These are phyloP conservation scores for Fusarium xyrophilum DNA, from an alignment of 2,329 filamentous ascomycete species.

Conservation along the genomic window DNA sequence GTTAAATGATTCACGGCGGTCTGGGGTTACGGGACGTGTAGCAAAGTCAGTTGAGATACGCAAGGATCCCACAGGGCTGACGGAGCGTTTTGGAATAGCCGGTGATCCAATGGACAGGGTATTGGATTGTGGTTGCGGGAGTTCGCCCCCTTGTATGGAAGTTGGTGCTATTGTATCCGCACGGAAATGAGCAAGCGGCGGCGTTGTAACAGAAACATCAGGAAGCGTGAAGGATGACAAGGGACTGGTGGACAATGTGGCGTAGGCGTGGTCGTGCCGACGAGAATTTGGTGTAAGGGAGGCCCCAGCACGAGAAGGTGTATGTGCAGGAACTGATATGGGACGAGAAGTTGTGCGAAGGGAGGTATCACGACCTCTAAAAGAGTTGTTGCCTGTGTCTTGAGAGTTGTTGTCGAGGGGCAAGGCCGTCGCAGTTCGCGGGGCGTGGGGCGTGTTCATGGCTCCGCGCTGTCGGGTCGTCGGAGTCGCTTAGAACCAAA, in stretches of 20 bases:
- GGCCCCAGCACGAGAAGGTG: conserved; percentile 20
- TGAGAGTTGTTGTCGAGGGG: conserved; percentile 34
- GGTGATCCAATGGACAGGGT: conserved; percentile 20
- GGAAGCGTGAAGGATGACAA: conserved; percentile 32
- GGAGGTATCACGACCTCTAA: conserved; percentile 32
- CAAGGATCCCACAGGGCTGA: conserved; percentile 42
- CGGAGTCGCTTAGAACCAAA: conserved; percentile 32
- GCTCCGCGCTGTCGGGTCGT: conserved; percentile 36
- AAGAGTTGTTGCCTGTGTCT: conserved; percentile 21
- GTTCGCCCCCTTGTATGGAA: conserved; percentile 32
- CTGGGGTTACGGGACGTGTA: conserved; percentile 32
- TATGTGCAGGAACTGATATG: conserved; percentile 29
- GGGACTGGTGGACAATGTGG: conserved; percentile 29
- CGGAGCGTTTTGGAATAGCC: conserved; percentile 20
- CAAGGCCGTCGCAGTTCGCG: conserved; percentile 40
- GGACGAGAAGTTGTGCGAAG: conserved; percentile 32
- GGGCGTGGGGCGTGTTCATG: conserved; percentile 44
- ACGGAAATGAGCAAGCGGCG: conserved; percentile 38
- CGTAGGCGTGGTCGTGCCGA: conserved; percentile 32
- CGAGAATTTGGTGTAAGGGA: conserved; percentile 31
- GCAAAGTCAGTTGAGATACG: conserved; percentile 50
- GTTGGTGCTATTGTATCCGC: conserved; percentile 46
- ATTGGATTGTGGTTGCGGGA: conserved; percentile 25
- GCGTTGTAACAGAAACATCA: conserved; percentile 38
- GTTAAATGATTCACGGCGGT: conserved; percentile 47